These are phyloP conservation scores for Aspergillus unguis DNA, from an alignment of 2,329 filamentous ascomycete species.

Conservation along the genomic window DNA sequence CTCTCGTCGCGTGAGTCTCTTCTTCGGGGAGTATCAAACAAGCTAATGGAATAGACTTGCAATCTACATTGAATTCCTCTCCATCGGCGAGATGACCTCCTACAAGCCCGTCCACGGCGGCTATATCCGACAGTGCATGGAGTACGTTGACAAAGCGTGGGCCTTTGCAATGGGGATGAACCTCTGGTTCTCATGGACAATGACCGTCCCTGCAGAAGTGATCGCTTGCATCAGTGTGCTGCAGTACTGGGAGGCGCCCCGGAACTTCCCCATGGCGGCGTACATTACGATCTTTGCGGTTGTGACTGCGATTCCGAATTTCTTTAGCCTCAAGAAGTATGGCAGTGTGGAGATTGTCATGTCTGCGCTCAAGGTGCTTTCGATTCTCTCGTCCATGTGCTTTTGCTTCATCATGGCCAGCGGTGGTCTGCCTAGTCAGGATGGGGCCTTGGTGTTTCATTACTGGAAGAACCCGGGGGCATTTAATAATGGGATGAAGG, in stretches of 20 bases:
- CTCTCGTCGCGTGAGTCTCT: slow-evolving; percentile 26
- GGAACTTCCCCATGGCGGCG: slow-evolving; percentile 28
- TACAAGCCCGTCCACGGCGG: slow-evolving; percentile 35
- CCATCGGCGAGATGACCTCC: slow-evolving; percentile 30
- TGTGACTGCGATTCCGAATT: slow-evolving; percentile 25
- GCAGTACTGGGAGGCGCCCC: slow-evolving; percentile 29
- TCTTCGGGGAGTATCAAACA: background rate
- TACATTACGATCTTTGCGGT: slow-evolving; percentile 35
- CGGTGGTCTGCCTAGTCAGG: slow-evolving; percentile 29
- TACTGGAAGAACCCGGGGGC: slow-evolving; percentile 29
- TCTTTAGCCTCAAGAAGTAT: slow-evolving; percentile 27
- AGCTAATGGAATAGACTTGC: slow-evolving; percentile 22
- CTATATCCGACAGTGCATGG: slow-evolving; percentile 31
- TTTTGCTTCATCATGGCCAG: slow-evolving; percentile 37
- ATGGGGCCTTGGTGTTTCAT: slow-evolving; percentile 32
- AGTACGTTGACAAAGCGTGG: slow-evolving; percentile 28
- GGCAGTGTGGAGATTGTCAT: slow-evolving; percentile 23
- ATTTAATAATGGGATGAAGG: slow-evolving; percentile 34
- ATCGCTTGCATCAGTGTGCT: slow-evolving; percentile 34
- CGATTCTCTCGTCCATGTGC: slow-evolving; percentile 32
- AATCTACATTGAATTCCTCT: slow-evolving; percentile 33
- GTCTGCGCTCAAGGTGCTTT: slow-evolving; percentile 30
- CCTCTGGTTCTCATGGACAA: slow-evolving; percentile 28
- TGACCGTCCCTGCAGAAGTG: slow-evolving; percentile 27
- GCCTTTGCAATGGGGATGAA: slow-evolving; percentile 35